Conservation (phyloP, 1,284 basidiomycete species). For the Cutaneotrichosporon mucoides region DNA sequence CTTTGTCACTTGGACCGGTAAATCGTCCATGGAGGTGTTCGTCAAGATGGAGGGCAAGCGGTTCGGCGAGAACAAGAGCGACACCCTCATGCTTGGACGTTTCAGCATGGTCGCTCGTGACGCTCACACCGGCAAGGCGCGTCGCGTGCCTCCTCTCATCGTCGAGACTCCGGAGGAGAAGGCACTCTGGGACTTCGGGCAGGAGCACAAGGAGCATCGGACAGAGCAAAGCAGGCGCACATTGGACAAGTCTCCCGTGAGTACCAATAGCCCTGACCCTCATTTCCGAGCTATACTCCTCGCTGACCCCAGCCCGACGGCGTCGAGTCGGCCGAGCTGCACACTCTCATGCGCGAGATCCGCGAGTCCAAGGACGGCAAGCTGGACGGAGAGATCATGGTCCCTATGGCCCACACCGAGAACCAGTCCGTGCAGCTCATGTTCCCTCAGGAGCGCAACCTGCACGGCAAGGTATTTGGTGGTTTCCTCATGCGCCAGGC, state of each 20-base stretch:
- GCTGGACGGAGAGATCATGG: conserved; percentile 33
- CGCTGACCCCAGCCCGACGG: conserved; percentile 54
- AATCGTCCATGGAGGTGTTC: conserved; percentile 72
- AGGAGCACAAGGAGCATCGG: conserved; percentile 60
- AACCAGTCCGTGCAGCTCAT: conserved; percentile 54
- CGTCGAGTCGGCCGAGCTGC: conserved; percentile 62
- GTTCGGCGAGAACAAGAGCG: conserved; percentile 55
- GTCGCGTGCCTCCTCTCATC: conserved; percentile 62
- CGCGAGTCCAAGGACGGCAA: conserved; percentile 24
- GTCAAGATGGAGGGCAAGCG: conserved; percentile 70
- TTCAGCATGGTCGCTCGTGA: conserved; percentile 81
- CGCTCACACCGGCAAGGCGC: conserved; percentile 61
- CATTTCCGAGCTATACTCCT: neutral
- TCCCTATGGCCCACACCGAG: conserved; percentile 44
- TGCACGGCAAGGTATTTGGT: conserved; percentile 78
- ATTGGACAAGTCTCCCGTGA: conserved; percentile 60
- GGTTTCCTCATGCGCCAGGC: conserved; percentile 57
- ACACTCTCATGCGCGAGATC: conserved; percentile 63
- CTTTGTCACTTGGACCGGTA: conserved; percentile 72
- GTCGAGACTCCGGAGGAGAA: conserved; percentile 62
- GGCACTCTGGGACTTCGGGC: conserved; percentile 61
- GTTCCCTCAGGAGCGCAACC: conserved; percentile 80
- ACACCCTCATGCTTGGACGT: conserved; percentile 54
- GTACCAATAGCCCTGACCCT: conserved; percentile 2
- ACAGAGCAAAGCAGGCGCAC: conserved; percentile 57